Evolutionary conservation across 139 green algal species (phyloP).

Genomic region (Haematococcus lacustris): DNA sequence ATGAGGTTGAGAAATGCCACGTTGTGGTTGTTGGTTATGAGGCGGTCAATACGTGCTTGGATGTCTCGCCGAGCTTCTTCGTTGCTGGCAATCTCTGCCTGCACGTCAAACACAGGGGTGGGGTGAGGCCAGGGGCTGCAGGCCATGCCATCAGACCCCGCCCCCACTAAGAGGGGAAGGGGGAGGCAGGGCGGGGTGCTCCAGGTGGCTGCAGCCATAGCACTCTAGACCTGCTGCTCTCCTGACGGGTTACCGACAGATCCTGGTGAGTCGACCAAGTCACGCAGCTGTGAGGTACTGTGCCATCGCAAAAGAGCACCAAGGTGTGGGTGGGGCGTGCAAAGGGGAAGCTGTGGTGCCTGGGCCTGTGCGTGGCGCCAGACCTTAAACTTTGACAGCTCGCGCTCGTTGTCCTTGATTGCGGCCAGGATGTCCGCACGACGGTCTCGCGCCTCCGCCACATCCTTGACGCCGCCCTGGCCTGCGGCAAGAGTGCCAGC

Average conservation of each 20-base stretch:
- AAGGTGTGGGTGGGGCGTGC: too few relatives aligned
- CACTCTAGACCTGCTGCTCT: too few relatives aligned
- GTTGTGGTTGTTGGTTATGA: conserved; percentile 42
- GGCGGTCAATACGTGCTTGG: conserved; percentile 51
- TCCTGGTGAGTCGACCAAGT: too few relatives aligned
- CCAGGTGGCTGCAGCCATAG: too few relatives aligned
- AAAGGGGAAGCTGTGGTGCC: too few relatives aligned
- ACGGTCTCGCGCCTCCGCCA: conserved; percentile 25
- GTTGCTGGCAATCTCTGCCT: conserved; percentile 51
- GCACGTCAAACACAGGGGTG: conserved; percentile 5
- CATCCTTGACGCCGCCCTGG: conserved; percentile 25
- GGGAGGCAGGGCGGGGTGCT: too few relatives aligned
- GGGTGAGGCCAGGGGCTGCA: not conserved
- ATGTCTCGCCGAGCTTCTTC: conserved; percentile 41
- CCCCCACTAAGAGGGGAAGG: too few relatives aligned
- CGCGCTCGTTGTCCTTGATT: conserved; percentile 24
- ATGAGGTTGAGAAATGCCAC: conserved; percentile 57
- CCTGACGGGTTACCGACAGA: too few relatives aligned
- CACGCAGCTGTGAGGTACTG: too few relatives aligned
- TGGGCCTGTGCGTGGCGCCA: too few relatives aligned
- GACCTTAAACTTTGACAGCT: conserved; percentile 21
- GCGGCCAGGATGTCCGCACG: conserved; percentile 12
- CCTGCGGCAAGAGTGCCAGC: not conserved
- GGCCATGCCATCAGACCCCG: too few relatives aligned
- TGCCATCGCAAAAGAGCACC: too few relatives aligned